phyloP scores from a whole-genome alignment of 2,329 filamentous ascomycete genomes.

The Aspergillus novoparasiticus region DNA sequence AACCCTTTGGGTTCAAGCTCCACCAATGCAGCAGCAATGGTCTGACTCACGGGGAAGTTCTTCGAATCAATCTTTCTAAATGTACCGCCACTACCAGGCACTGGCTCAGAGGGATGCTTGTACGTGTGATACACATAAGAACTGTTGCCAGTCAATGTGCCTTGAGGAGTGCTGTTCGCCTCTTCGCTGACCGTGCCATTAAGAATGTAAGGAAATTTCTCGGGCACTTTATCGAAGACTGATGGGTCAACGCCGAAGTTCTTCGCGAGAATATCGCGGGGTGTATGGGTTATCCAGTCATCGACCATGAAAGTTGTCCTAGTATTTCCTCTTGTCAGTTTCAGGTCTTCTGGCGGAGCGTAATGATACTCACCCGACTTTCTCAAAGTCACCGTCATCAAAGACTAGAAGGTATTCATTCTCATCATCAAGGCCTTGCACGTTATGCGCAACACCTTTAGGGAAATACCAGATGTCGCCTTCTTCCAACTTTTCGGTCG shows the following conservation, averaged over 20 bases:
- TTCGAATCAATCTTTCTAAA: conserved; percentile 67
- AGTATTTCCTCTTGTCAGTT: neutral
- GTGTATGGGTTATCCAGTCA: conserved; percentile 67
- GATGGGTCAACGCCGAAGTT: conserved; percentile 67
- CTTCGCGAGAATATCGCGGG: conserved; percentile 63
- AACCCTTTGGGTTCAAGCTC: conserved; percentile 65
- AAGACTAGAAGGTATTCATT: conserved; percentile 70
- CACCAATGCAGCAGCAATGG: conserved; percentile 66
- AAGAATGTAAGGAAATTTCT: conserved; percentile 63
- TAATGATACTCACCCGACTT: conserved; percentile 51
- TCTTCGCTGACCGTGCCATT: conserved; percentile 56
- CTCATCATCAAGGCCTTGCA: conserved; percentile 64
- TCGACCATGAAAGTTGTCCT: conserved; percentile 72
- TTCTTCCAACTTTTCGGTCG: conserved; percentile 55
- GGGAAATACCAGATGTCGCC: conserved; percentile 71
- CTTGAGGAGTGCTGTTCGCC: conserved; percentile 48
- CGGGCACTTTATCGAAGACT: conserved; percentile 62
- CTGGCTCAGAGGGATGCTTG: conserved; percentile 57
- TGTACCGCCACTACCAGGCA: conserved; percentile 58
- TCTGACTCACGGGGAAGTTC: conserved; percentile 68
- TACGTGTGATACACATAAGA: conserved; percentile 66
- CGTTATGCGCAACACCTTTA: conserved; percentile 64
- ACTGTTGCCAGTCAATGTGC: conserved; percentile 57
- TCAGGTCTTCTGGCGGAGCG: neutral
- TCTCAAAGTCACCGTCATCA: conserved; percentile 68